These are phyloP conservation scores for Dendrostoma leiphaemia DNA, from an alignment of 2,329 filamentous ascomycete genomes.

Conservation along the genomic window DNA sequence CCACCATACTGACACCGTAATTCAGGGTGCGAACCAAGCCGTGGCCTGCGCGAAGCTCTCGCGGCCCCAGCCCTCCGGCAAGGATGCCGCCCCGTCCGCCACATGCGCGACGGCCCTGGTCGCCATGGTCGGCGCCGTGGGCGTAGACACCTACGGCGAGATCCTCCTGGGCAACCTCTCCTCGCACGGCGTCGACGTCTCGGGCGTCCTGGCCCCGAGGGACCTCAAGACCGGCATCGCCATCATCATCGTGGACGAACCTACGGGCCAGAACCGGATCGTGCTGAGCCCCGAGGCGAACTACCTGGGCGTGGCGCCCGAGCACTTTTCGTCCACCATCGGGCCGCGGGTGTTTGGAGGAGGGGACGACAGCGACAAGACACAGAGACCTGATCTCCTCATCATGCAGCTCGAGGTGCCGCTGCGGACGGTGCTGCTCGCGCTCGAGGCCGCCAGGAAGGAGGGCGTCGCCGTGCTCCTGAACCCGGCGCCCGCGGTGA, in stretches of 20 bases:
- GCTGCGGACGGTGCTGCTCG: slow-evolving; percentile 60
- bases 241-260: slow-evolving; percentile 73
- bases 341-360: slow-evolving; percentile 23
- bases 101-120: slow-evolving; percentile 56
- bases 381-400: slow-evolving; percentile 55
- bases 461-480: slow-evolving; percentile 65
- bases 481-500: slow-evolving; percentile 79
- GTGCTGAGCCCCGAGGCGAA: slow-evolving; percentile 73
- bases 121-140: slow-evolving; percentile 73
- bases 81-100: slow-evolving; percentile 36
- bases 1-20: neutral
- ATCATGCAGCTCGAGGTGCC: slow-evolving; percentile 81
- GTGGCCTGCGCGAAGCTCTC: slow-evolving; percentile 84
- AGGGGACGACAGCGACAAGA: neutral
- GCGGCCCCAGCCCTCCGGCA: slow-evolving; percentile 37
- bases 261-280: slow-evolving; percentile 74
- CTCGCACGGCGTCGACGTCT: slow-evolving; percentile 60
- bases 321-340: neutral
- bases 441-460: slow-evolving; percentile 49
- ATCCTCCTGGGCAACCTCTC: slow-evolving; percentile 58
- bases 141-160: slow-evolving; percentile 63
- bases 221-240: slow-evolving; percentile 65
- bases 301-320: slow-evolving; percentile 29
- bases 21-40: slow-evolving; percentile 81
- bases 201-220: slow-evolving; percentile 44